Percentiles rank a stretch among this genome's conserved stretches.
phyloP scores from a whole-genome alignment of 257 asterid genomes.

The Galeopsis tetrahit region DNA sequence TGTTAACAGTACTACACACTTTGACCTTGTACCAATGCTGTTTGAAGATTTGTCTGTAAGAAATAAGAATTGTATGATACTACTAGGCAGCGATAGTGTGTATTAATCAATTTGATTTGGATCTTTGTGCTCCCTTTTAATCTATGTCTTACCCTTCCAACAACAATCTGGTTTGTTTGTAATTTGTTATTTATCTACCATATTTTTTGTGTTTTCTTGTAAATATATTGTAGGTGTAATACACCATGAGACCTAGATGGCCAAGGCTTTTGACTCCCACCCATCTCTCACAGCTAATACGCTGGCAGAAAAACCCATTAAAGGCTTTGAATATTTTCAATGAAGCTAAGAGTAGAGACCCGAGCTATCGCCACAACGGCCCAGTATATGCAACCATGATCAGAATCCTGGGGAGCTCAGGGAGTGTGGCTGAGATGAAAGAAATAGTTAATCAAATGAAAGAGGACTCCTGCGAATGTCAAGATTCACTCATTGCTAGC shows the following conservation, averaged over 20 bases:
- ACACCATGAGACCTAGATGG: slow-evolving; percentile 74
- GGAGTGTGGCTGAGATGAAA: slow-evolving; percentile 72
- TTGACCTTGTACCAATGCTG: slow-evolving; percentile 6
- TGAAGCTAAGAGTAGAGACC: slow-evolving; percentile 66
- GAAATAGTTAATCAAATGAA: slow-evolving; percentile 66
- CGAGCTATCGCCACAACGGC: slow-evolving; percentile 77
- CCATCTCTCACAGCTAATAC: slow-evolving; percentile 68
- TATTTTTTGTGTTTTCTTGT: slow-evolving; percentile 10
- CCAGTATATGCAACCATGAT: slow-evolving; percentile 79
- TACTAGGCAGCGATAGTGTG: neutral
- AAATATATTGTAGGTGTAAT: slow-evolving; percentile 21
- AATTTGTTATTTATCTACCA: neutral
- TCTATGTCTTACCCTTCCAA: neutral
- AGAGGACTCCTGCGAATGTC: slow-evolving; percentile 78
- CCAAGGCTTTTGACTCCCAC: slow-evolving; percentile 79
- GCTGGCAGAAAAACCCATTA: slow-evolving; percentile 73
- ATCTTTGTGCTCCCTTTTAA: neutral
- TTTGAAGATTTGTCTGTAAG: neutral
- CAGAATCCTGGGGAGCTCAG: slow-evolving; percentile 64
- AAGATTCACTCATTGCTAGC: slow-evolving; percentile 63
- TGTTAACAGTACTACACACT: neutral
- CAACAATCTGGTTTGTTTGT: slow-evolving; percentile 3
- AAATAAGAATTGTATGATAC: neutral
- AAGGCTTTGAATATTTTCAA: slow-evolving; percentile 77
- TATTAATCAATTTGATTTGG: neutral